These are phyloP conservation scores for Wickerhamomyces sydowiorum DNA, from an alignment of 805 yeast genomes.

Conservation along the genomic window DNA sequence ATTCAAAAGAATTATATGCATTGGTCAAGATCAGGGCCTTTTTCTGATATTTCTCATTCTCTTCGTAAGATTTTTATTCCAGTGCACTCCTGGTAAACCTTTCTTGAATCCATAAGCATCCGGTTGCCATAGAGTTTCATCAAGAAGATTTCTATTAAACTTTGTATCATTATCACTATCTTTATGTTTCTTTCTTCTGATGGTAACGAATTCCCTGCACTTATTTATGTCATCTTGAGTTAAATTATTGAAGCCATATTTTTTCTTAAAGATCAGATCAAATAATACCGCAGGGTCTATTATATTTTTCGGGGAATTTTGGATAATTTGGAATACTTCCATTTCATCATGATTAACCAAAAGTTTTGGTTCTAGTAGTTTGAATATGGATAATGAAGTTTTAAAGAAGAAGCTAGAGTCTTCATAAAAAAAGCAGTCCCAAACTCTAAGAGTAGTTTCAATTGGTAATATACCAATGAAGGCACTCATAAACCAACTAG, in stretches of 20 bases:
- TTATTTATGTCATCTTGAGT: conserved; percentile 78
- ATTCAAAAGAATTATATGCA: background rate
- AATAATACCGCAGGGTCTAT: conserved; percentile 66
- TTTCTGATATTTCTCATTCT: conserved; percentile 41
- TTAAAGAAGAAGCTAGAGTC: conserved; percentile 85
- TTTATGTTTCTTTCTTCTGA: conserved; percentile 39
- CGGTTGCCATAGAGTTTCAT: conserved; percentile 29
- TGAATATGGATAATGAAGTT: conserved; percentile 73
- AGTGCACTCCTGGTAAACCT: conserved; percentile 45
- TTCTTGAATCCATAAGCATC: conserved; percentile 38
- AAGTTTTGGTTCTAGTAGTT: conserved; percentile 65
- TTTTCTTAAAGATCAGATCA: conserved; percentile 69
- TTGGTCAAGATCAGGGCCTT: conserved; percentile 6
- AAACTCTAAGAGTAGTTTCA: conserved; percentile 79
- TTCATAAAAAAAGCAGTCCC: conserved; percentile 95
- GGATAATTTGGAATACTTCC: conserved; percentile 80
- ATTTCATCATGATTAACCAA: conserved; percentile 38
- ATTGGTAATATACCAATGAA: conserved; percentile 87
- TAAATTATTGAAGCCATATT: conserved; percentile 65
- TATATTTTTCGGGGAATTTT: conserved; percentile 68
- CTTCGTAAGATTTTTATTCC: conserved; percentile 56
- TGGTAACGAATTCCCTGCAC: conserved; percentile 73
- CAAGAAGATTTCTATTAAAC: conserved; percentile 19
- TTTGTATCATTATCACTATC: conserved; percentile 20
- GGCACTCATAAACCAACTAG: conserved; percentile 98